These are phyloP conservation scores for Rhodomyrtus tomentosa DNA, from an alignment of 345 rosid species.

Conservation along the genomic window DNA sequence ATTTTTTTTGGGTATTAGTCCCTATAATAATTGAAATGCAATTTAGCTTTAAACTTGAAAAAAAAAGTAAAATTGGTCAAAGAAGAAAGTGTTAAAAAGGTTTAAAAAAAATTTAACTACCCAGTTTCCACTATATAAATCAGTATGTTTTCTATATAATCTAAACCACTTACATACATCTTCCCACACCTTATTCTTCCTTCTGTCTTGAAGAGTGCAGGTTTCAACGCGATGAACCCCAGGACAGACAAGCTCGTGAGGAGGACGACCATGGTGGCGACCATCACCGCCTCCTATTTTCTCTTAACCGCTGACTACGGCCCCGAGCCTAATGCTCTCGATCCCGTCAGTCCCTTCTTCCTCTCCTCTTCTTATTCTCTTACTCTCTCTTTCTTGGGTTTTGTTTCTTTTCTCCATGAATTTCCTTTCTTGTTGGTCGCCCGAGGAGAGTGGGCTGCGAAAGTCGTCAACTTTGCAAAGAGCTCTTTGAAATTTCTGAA, in stretches of 20 bases:
- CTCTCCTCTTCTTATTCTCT: background rate
- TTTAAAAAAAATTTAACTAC: too few relatives aligned
- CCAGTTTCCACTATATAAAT: too few relatives aligned
- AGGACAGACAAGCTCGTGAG: conserved; percentile 62
- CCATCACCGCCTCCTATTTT: conserved; percentile 66
- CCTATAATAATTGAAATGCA: too few relatives aligned
- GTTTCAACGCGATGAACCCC: conserved; percentile 31
- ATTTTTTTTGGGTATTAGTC: too few relatives aligned
- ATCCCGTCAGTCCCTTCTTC: conserved; percentile 43
- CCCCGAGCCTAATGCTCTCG: conserved; percentile 72
- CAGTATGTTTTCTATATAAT: too few relatives aligned
- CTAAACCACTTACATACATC: too few relatives aligned
- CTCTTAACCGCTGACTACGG: conserved; percentile 92
- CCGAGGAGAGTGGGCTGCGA: background rate
- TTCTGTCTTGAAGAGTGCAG: too few relatives aligned
- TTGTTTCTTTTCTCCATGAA: background rate
- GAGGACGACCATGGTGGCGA: conserved; percentile 76
- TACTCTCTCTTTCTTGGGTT: background rate
- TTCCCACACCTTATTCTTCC: background rate
- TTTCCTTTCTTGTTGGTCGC: background rate
- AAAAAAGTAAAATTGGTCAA: too few relatives aligned
- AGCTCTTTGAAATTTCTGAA: background rate
- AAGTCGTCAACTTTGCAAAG: background rate
- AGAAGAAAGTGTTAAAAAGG: too few relatives aligned
- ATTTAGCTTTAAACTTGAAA: too few relatives aligned